phyloP scores from a whole-genome alignment of 257 asterid species.

The Schizonepeta tenuifolia region DNA sequence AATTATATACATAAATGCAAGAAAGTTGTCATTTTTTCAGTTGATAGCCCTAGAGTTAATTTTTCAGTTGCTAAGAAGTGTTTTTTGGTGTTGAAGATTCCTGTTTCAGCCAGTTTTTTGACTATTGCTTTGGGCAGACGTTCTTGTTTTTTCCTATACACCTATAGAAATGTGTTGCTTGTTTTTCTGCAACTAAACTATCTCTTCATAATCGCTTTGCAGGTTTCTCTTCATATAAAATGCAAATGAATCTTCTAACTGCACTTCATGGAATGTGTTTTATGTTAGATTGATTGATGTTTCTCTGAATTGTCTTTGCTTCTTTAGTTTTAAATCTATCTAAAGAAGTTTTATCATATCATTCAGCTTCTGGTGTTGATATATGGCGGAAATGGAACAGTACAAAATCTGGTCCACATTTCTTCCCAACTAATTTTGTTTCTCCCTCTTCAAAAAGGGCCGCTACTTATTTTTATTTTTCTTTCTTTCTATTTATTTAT shows the following conservation, averaged over 20 bases:
- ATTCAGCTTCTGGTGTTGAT: not conserved
- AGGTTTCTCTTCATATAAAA: not conserved
- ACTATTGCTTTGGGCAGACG: not conserved
- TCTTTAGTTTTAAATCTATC: no score
- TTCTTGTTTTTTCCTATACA: not conserved
- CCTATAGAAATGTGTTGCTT: not conserved
- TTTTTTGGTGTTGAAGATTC: not conserved
- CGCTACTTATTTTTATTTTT: no score
- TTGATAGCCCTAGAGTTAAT: not conserved
- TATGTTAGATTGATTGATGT: not conserved
- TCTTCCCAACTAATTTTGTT: not conserved
- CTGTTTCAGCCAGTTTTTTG: not conserved
- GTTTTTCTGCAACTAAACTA: not conserved
- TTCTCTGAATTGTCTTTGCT: not conserved
- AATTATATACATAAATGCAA: not conserved
- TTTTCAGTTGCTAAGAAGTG: not conserved
- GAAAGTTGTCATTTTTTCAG: not conserved
- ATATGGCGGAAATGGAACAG: not conserved
- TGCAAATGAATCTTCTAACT: not conserved
- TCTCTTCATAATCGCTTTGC: not conserved
- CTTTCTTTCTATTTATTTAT: no score
- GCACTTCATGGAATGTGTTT: not conserved
- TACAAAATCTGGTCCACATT: not conserved
- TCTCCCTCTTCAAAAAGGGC: not conserved
- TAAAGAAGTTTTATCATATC: no score